Conservation (phyloP, 2,329 filamentous ascomycete genomes). For the Exserohilum turcica region DNA sequence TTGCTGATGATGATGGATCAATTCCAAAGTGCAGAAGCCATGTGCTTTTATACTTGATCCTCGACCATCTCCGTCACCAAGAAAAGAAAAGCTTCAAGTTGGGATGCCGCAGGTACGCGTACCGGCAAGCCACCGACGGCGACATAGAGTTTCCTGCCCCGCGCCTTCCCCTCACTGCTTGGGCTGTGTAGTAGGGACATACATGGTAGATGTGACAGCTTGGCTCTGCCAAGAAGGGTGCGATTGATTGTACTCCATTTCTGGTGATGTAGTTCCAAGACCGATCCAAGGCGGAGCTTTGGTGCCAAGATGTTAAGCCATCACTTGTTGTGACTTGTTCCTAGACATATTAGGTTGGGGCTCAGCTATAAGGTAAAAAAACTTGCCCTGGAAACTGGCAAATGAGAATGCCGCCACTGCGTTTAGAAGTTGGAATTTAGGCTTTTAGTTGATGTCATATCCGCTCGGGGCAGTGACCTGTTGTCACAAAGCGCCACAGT, state of each 20-base stretch:
- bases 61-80: background rate
- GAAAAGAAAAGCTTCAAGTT: background rate
- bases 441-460: background rate
- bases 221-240: background rate
- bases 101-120: background rate
- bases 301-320: background rate
- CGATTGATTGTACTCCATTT: background rate
- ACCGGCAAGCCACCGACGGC: background rate
- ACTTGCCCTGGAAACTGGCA: background rate
- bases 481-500: background rate
- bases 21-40: background rate
- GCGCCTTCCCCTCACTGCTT: background rate
- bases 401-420: background rate
- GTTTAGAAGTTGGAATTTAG: background rate
- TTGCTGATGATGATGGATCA: background rate
- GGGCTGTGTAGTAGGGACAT: background rate
- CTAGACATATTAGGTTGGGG: background rate
- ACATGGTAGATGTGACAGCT: conserved; percentile 1
- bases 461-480: background rate
- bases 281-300: background rate
- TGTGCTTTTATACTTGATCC: background rate
- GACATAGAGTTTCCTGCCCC: background rate
- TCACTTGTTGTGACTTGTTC: background rate
- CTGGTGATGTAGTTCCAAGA: background rate
- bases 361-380: background rate